Conservation (phyloP, 176 grass and related monocot species). For the Musa beccarii region DNA sequence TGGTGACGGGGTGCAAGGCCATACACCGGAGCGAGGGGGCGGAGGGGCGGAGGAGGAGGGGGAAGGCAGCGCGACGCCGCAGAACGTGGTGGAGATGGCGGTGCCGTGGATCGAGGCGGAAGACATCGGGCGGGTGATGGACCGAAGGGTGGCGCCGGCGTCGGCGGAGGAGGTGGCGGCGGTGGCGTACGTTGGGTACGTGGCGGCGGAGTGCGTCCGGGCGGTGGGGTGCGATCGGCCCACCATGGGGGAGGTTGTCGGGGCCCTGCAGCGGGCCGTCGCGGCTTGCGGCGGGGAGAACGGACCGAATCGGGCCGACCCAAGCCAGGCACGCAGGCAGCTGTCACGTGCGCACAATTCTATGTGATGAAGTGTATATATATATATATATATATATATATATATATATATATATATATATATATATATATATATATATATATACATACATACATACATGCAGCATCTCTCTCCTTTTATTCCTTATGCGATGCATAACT, state of each 20-base stretch:
- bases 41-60: constrained; percentile 24
- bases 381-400: not conserved
- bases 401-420: too few species aligned
- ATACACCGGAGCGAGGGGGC: constrained; percentile 35
- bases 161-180: constrained; percentile 47
- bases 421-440: not conserved
- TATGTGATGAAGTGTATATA: not conserved
- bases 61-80: constrained; percentile 16
- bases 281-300: constrained; percentile 33
- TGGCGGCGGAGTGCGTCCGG: constrained; percentile 62
- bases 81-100: constrained; percentile 66
- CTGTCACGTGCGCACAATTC: not conserved
- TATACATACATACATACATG: not conserved
- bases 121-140: constrained; percentile 28
- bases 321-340: not conserved
- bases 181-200: constrained; percentile 37
- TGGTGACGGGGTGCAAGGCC: constrained; percentile 73
- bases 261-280: constrained; percentile 61
- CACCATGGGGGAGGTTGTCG: constrained; percentile 63
- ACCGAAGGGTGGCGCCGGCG: constrained; percentile 33
- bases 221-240: constrained; percentile 38
- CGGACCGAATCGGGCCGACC: not conserved
- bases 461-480: too few species aligned
- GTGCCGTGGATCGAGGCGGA: constrained; percentile 43
- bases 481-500: too few species aligned